Percentiles rank a stretch among this genome's conserved stretches.
Evolutionary conservation across 306 rosid genomes (phyloP).

Genomic region (Prunus persica): DNA sequence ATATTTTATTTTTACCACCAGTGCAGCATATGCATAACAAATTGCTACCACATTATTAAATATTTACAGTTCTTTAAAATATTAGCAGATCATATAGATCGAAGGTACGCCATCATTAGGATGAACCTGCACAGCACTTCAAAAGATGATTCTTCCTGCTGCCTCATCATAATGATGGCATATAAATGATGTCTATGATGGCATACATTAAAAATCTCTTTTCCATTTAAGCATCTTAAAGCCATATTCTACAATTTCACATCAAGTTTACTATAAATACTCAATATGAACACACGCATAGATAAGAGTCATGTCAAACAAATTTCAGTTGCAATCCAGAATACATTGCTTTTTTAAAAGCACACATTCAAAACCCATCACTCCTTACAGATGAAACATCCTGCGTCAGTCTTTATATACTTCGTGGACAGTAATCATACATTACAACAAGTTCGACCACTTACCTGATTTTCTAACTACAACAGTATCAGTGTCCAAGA

Average conservation of each 20-base stretch:
- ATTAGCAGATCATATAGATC: neutral
- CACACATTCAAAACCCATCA: neutral
- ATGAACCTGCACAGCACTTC: neutral
- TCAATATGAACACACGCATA: neutral
- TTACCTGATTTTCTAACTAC: conserved; percentile 1
- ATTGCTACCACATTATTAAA: neutral
- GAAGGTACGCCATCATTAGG: neutral
- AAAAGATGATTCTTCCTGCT: neutral
- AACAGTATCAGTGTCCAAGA: neutral
- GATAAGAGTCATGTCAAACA: neutral
- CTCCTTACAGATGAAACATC: neutral
- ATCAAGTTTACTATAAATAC: neutral
- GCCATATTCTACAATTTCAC: neutral
- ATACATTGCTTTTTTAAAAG: neutral
- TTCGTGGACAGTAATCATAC: conserved; percentile 9
- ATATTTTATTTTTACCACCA: neutral
- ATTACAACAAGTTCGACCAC: neutral
- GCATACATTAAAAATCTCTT: neutral
- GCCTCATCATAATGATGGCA: neutral
- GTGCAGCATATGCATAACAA: neutral
- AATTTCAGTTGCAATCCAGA: neutral
- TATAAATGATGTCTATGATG: too few relatives aligned
- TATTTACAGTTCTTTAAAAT: neutral
- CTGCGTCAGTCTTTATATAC: neutral
- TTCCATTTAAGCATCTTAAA: neutral